Conservation (phyloP, 129 eudicot genomes). For the Lactuca sativa region DNA sequence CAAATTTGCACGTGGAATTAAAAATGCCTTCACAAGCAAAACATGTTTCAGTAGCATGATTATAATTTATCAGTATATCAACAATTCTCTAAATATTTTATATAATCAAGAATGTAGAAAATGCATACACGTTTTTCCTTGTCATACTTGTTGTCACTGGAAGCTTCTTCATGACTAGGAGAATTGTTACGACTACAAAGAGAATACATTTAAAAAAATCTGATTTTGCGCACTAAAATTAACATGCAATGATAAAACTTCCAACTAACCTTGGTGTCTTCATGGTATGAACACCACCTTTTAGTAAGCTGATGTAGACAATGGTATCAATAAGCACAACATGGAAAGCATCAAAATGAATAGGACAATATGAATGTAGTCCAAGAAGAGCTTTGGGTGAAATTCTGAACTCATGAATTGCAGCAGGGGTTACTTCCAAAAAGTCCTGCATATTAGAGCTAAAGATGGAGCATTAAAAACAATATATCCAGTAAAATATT, state of each 20-base stretch:
- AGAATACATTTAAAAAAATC: not conserved
- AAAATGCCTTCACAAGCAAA: slow-evolving; percentile 65
- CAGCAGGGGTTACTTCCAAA: slow-evolving; percentile 70
- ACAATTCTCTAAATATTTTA: too few relatives aligned
- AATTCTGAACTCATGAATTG: slow-evolving; percentile 90
- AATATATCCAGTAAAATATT: slow-evolving; percentile 26
- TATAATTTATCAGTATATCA: not conserved
- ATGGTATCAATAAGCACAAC: too few relatives aligned
- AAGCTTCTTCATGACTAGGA: slow-evolving; percentile 35
- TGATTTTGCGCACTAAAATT: slow-evolving; percentile 6
- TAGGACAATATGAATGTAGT: too few relatives aligned
- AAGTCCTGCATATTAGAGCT: slow-evolving; percentile 75
- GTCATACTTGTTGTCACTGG: slow-evolving; percentile 29
- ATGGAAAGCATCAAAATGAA: too few relatives aligned
- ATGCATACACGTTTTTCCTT: too few relatives aligned
- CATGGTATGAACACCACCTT: slow-evolving; percentile 55
- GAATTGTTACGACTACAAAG: slow-evolving; percentile 47
- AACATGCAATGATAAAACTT: not conserved
- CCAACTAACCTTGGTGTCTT: slow-evolving; percentile 78
- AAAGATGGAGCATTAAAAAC: slow-evolving; percentile 47
- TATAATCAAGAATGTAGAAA: too few relatives aligned
- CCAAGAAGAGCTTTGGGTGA: slow-evolving; percentile 94
- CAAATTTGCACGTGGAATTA: slow-evolving; percentile 61
- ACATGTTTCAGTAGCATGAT: slow-evolving; percentile 35
- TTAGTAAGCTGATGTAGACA: too few relatives aligned